phyloP scores from a whole-genome alignment of 2,329 filamentous ascomycete genomes.

The Ophiostoma sp. region DNA sequence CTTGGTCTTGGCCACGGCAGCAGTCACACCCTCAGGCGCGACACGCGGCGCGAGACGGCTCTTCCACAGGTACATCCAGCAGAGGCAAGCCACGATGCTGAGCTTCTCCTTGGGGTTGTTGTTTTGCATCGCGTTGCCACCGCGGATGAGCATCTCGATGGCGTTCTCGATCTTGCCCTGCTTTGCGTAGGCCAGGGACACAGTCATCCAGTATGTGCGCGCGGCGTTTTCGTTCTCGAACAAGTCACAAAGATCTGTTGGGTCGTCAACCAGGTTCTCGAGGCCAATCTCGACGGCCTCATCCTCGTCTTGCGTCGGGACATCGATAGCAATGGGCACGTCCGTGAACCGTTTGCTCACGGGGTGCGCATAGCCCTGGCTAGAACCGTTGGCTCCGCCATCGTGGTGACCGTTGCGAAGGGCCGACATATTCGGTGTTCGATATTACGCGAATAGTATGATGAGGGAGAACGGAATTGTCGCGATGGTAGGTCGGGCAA shows the following conservation, averaged over 20 bases:
- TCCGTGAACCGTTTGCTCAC: constrained; percentile 57
- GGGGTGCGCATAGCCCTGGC: constrained; percentile 31
- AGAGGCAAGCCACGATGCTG: constrained; percentile 75
- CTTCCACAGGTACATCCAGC: constrained; percentile 88
- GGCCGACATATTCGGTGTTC: constrained; percentile 37
- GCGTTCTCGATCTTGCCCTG: constrained; percentile 86
- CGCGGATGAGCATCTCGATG: constrained; percentile 67
- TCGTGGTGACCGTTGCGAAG: constrained; percentile 42
- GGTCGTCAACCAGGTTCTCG: constrained; percentile 84
- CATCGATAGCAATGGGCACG: constrained; percentile 60
- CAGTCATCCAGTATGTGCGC: constrained; percentile 96
- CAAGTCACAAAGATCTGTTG: constrained; percentile 88
- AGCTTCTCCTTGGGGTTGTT: constrained; percentile 75
- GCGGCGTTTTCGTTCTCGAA: constrained; percentile 91
- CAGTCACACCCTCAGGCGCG: constrained; percentile 50
- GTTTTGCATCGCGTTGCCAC: constrained; percentile 63
- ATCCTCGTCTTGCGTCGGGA: constrained; percentile 61
- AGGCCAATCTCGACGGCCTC: constrained; percentile 88
- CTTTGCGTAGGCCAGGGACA: constrained; percentile 93
- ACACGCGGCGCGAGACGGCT: constrained; percentile 69
- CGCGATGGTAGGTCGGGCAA: constrained; percentile 10
- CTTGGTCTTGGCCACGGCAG: constrained; percentile 78
- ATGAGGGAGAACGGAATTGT: constrained; percentile 1
- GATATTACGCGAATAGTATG: not conserved
- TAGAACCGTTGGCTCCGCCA: constrained; percentile 38